Percentiles rank a stretch among this genome's conserved stretches.
Conservation (phyloP, 177 flowering plant species). For the Vitis hybrid region DNA sequence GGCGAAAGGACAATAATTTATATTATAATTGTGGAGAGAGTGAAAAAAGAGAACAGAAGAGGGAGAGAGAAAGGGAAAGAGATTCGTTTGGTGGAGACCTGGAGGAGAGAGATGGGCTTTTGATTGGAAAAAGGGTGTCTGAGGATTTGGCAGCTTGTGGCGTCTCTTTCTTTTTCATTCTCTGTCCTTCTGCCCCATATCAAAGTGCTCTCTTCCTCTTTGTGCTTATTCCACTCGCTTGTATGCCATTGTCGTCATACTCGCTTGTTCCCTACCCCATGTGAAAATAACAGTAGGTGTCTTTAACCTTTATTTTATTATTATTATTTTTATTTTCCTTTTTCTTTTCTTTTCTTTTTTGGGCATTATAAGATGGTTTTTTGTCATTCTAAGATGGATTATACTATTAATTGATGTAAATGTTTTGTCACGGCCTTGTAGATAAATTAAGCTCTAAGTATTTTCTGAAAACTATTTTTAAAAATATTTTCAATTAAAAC, state of each 20-base stretch:
- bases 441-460: too few relatives aligned
- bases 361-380: too few relatives aligned
- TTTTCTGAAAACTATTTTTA: too few relatives aligned
- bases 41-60: background rate
- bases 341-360: too few relatives aligned
- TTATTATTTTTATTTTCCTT: background rate
- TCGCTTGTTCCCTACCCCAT: background rate
- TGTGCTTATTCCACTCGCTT: background rate
- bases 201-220: background rate
- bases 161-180: constrained; percentile 26
- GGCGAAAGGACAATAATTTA: constrained; percentile 2
- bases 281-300: background rate
- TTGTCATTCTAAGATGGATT: too few relatives aligned
- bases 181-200: background rate
- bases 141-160: constrained; percentile 28
- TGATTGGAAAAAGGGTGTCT: constrained; percentile 19
- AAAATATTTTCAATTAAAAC: too few relatives aligned
- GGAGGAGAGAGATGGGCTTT: constrained; percentile 6
- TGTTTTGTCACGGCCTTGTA: too few relatives aligned
- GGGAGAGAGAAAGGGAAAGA: constrained; percentile 12
- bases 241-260: background rate
- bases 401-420: too few relatives aligned
- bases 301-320: too few relatives aligned
- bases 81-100: constrained; percentile 20
- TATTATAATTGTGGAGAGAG: background rate